A percentile compares a stretch with the other conserved stretches of the same genome.
Conservation (phyloP, 1,284 basidiomycete genomes). For the Cutaneotrichosporon spelunceum region DNA sequence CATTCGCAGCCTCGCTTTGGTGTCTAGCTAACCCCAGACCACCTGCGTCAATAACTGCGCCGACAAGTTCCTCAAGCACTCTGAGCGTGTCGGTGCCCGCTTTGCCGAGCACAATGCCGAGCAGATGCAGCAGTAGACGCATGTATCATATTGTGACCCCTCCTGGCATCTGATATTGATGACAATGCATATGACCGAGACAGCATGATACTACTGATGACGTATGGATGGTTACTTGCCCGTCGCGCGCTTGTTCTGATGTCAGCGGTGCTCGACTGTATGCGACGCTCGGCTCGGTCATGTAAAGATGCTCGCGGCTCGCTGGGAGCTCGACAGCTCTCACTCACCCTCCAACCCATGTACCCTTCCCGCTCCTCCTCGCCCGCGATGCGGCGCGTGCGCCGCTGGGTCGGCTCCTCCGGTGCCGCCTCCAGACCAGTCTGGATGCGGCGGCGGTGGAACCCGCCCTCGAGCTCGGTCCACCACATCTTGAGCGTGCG, state of each 20-base stretch:
- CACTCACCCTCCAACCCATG: slow-evolving; percentile 40
- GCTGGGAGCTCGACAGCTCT: neutral
- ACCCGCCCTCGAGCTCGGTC: slow-evolving; percentile 75
- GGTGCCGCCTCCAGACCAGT: slow-evolving; percentile 31
- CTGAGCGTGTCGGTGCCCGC: slow-evolving; percentile 85
- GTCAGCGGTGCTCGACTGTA: neutral
- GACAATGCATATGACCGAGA: slow-evolving; percentile 6
- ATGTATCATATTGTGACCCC: neutral
- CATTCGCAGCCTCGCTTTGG: neutral
- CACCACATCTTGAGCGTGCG: slow-evolving; percentile 77
- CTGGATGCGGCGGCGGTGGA: slow-evolving; percentile 49
- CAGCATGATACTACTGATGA: neutral
- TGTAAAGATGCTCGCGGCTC: neutral
- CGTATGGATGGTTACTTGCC: neutral
- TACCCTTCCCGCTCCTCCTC: slow-evolving; percentile 32
- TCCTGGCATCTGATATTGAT: neutral
- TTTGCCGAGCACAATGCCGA: slow-evolving; percentile 82
- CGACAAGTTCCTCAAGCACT: slow-evolving; percentile 97
- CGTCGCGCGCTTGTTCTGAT: slow-evolving; percentile 11
- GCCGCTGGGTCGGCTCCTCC: slow-evolving; percentile 14
- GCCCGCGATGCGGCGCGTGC: slow-evolving; percentile 24
- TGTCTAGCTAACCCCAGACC: slow-evolving; percentile 44
- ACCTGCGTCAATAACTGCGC: slow-evolving; percentile 62
- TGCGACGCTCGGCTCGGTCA: too few relatives aligned
- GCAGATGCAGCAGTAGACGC: slow-evolving; percentile 15